Evolutionary conservation across 345 rosid genomes (phyloP).

Genomic region (Litchi chinensis): DNA sequence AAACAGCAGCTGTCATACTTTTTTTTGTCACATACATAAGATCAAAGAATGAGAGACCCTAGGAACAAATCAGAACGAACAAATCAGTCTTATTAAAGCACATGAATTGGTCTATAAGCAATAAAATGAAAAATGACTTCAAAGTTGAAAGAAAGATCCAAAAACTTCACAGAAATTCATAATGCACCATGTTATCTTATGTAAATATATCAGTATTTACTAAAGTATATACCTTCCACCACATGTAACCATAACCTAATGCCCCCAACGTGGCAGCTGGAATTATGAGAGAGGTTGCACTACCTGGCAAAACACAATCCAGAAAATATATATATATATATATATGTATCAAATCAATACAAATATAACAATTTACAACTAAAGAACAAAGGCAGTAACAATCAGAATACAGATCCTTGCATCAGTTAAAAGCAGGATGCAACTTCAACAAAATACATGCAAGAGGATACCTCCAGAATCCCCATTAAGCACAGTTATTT

Average conservation of each 20-base stretch:
- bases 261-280: slow-evolving; percentile 89
- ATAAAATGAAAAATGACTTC: background rate
- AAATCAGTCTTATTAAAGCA: slow-evolving; percentile 15
- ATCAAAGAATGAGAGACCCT: slow-evolving; percentile 91
- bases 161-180: background rate
- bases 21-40: slow-evolving; percentile 89
- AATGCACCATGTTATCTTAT: background rate
- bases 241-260: slow-evolving; percentile 96
- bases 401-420: background rate
- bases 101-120: background rate
- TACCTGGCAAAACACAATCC: slow-evolving; percentile 44
- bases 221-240: slow-evolving; percentile 82
- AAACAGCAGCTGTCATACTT: slow-evolving; percentile 73
- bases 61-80: slow-evolving; percentile 8
- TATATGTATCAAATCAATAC: background rate
- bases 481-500: slow-evolving; percentile 80
- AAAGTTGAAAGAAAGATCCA: background rate
- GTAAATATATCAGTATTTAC: background rate
- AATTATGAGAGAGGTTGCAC: slow-evolving; percentile 50
- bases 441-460: background rate
- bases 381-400: background rate
- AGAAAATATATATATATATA: background rate
- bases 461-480: slow-evolving; percentile 48
- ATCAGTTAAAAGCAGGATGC: background rate
- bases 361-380: slow-evolving; percentile 6